Conservation (phyloP, 208 protist species). For the Blastocrithidia nonstop region DNA sequence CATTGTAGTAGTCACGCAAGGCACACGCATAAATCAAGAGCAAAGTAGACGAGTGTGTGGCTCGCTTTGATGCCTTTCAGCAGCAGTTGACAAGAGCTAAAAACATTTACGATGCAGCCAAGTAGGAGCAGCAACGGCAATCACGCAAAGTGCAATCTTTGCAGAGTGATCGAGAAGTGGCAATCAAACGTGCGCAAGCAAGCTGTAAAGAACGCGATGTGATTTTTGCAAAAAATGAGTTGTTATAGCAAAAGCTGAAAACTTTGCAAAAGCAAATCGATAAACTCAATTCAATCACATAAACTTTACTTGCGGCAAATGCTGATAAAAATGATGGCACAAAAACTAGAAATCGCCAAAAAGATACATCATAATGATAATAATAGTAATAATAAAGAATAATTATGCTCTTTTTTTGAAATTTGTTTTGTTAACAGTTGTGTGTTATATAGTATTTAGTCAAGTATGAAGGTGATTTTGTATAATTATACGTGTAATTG, state of each 20-base stretch:
- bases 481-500: too few relatives aligned
- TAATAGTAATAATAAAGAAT: too few relatives aligned
- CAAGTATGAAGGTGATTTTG: too few relatives aligned
- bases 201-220: slow-evolving; percentile 30
- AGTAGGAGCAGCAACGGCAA: slow-evolving; percentile 24
- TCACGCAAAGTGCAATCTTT: slow-evolving; percentile 22
- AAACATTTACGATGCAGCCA: slow-evolving; percentile 33
- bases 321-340: too few relatives aligned
- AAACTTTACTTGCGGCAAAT: too few relatives aligned
- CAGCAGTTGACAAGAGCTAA: slow-evolving; percentile 26
- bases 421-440: too few relatives aligned
- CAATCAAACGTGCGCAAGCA: slow-evolving; percentile 17
- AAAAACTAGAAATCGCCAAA: too few relatives aligned
- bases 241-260: slow-evolving; percentile 27
- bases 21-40: slow-evolving; percentile 20
- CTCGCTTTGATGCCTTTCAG: slow-evolving; percentile 28
- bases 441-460: too few relatives aligned
- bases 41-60: slow-evolving; percentile 25
- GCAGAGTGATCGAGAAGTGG: slow-evolving; percentile 21
- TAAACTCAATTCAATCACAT: slow-evolving; percentile 20
- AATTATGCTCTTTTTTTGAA: too few relatives aligned
- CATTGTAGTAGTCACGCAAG: slow-evolving; percentile 7
- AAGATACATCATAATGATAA: too few relatives aligned
- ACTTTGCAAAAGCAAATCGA: slow-evolving; percentile 18
- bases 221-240: slow-evolving; percentile 20